Percentiles rank a stretch among this genome's conserved stretches.
Evolutionary conservation across 164 flowering plant genomes (phyloP).

Genomic region (Buxus sempervirens): DNA sequence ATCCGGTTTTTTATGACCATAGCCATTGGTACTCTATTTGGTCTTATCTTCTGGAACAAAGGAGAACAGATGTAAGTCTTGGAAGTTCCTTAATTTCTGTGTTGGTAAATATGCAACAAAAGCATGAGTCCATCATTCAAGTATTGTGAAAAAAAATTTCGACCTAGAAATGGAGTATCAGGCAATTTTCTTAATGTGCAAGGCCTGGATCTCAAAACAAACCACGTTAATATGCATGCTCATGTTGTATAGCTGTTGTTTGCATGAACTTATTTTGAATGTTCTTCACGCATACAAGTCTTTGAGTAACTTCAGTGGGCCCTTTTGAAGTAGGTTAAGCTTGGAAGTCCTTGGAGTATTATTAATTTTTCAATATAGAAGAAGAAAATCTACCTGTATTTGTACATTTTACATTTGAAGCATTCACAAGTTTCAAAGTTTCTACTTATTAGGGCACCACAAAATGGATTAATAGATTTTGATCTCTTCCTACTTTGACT

Average conservation of each 20-base stretch:
- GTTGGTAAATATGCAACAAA: background rate
- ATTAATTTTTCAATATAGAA: too few relatives aligned
- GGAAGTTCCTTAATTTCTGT: background rate
- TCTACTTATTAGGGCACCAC: too few relatives aligned
- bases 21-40: conserved; percentile 42
- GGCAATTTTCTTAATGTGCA: background rate
- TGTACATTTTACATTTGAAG: background rate
- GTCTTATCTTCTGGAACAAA: conserved; percentile 52
- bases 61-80: conserved; percentile 42
- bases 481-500: background rate
- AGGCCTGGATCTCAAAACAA: background rate
- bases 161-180: background rate
- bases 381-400: background rate
- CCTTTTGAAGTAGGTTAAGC: background rate
- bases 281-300: background rate
- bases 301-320: background rate
- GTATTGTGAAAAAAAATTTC: background rate
- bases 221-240: background rate
- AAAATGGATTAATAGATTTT: too few relatives aligned
- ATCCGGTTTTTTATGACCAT: conserved; percentile 43
- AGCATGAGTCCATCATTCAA: too few relatives aligned
- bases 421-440: background rate
- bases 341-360: background rate
- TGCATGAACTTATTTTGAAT: background rate
- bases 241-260: background rate